These are phyloP conservation scores for Limonomyces culmigenus DNA, from an alignment of 1,284 basidiomycete genomes.

Conservation along the genomic window DNA sequence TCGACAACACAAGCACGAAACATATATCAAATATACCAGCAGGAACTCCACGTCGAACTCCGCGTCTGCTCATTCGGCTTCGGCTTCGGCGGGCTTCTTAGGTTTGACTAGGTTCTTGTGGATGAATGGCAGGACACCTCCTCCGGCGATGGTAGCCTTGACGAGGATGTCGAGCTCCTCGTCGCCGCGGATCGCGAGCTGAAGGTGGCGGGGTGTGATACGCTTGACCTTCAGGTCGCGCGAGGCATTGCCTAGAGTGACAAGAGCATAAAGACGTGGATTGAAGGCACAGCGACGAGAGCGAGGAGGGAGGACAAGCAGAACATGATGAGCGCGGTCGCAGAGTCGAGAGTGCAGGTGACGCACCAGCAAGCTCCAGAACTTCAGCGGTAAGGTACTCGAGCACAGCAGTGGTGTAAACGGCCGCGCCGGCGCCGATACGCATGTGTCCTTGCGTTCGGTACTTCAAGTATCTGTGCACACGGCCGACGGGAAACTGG, in stretches of 20 bases:
- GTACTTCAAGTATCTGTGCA: constrained; percentile 88
- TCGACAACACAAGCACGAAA: too few species aligned
- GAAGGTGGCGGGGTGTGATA: constrained; percentile 87
- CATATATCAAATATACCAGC: too few species aligned
- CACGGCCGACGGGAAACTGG: constrained; percentile 86
- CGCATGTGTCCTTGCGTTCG: constrained; percentile 88
- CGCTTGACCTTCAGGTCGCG: constrained; percentile 94
- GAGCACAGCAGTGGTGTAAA: constrained; percentile 82
- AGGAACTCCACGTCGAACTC: too few species aligned
- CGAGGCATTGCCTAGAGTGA: constrained; percentile 78
- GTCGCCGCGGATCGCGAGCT: constrained; percentile 91
- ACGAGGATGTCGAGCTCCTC: constrained; percentile 79
- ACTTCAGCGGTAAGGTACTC: constrained; percentile 89
- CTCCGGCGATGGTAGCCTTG: constrained; percentile 34
- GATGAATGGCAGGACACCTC: constrained; percentile 90
- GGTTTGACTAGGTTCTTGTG: too few species aligned
- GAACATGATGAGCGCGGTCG: constrained; percentile 1
- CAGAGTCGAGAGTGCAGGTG: not conserved
- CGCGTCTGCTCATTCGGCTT: too few species aligned
- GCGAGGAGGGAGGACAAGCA: not conserved
- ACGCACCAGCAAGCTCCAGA: constrained; percentile 71
- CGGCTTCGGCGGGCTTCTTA: too few species aligned
- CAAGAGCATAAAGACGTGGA: not conserved
- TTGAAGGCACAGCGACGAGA: not conserved
- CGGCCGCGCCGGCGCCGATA: constrained; percentile 84